Evolutionary conservation across 2,329 filamentous ascomycete species (phyloP).

Genomic region (Curvularia lunata): DNA sequence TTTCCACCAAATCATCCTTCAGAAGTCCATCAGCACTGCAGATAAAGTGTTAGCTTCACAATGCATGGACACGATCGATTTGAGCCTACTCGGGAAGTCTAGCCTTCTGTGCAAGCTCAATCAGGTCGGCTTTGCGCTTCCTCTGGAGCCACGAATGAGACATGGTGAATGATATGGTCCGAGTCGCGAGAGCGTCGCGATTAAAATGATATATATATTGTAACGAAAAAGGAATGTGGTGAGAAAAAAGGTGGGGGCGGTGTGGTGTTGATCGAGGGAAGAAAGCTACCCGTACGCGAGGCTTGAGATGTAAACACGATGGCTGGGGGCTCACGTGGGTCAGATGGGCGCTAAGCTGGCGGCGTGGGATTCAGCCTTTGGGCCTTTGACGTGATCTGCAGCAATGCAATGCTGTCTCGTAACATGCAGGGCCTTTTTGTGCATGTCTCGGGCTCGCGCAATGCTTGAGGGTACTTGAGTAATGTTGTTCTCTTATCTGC

Average conservation of each 20-base stretch:
- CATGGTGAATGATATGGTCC: slow-evolving; percentile 59
- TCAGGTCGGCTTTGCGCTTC: slow-evolving; percentile 82
- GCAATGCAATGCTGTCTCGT: slow-evolving; percentile 4
- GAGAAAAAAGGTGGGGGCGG: slow-evolving; percentile 22
- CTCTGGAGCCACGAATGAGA: slow-evolving; percentile 74
- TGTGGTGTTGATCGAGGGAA: slow-evolving; percentile 30
- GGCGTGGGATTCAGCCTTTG: slow-evolving; percentile 7
- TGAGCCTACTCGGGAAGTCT: slow-evolving; percentile 71
- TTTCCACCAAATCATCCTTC: slow-evolving; percentile 77
- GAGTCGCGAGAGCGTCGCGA: slow-evolving; percentile 60
- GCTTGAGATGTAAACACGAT: slow-evolving; percentile 30
- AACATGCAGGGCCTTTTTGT: neutral
- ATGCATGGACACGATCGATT: slow-evolving; percentile 3
- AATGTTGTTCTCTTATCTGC: slow-evolving; percentile 1
- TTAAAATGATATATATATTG: slow-evolving; percentile 29
- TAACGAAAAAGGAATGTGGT: slow-evolving; percentile 26
- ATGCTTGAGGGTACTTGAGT: slow-evolving; percentile 1
- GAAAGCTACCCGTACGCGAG: slow-evolving; percentile 23
- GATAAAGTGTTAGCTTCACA: slow-evolving; percentile 21
- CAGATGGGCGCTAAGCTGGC: slow-evolving; percentile 18
- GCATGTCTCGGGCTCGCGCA: slow-evolving; percentile 1
- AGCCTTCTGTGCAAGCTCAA: slow-evolving; percentile 73
- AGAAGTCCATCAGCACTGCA: slow-evolving; percentile 71
- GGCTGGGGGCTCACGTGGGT: slow-evolving; percentile 33
- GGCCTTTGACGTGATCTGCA: slow-evolving; percentile 7